Evolutionary conservation across 768 basidiomycete genomes (phyloP).

Genomic region (Mycena maculata): DNA sequence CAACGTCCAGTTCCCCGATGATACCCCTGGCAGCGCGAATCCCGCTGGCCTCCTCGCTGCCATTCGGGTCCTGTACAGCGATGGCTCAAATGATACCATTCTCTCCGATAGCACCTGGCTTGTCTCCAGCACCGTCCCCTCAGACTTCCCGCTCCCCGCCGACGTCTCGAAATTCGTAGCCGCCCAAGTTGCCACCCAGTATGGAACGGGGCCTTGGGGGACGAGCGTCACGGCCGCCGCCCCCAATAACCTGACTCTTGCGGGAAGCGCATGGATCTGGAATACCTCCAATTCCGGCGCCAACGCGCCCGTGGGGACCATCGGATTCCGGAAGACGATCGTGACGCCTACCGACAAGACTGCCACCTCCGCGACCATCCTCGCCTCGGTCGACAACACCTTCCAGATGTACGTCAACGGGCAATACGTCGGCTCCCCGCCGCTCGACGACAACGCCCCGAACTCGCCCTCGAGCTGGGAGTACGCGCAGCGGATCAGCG

Average conservation of each 20-base stretch:
- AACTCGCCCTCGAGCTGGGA: not conserved
- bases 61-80: conserved; percentile 15
- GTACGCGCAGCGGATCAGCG: conserved; percentile 24
- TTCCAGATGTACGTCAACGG: conserved; percentile 24
- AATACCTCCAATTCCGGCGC: not conserved
- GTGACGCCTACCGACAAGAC: not conserved
- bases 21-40: not conserved
- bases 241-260: not conserved
- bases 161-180: conserved; percentile 23
- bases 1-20: not conserved
- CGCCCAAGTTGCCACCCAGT: conserved; percentile 16
- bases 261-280: conserved; percentile 30
- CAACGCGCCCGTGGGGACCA: conserved; percentile 12
- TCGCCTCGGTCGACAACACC: conserved; percentile 23
- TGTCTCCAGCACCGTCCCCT: conserved; percentile 15
- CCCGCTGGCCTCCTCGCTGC: conserved; percentile 30
- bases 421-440: conserved; percentile 26
- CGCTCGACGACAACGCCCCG: conserved; percentile 1
- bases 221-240: not conserved
- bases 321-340: conserved; percentile 30
- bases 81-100: conserved; percentile 20
- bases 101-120: conserved; percentile 26
- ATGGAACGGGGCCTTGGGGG: conserved; percentile 28
- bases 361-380: conserved; percentile 15
- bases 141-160: conserved; percentile 18